These are phyloP conservation scores for Wickerhamomyces mucosus DNA, from an alignment of 805 yeast species.

Conservation along the genomic window DNA sequence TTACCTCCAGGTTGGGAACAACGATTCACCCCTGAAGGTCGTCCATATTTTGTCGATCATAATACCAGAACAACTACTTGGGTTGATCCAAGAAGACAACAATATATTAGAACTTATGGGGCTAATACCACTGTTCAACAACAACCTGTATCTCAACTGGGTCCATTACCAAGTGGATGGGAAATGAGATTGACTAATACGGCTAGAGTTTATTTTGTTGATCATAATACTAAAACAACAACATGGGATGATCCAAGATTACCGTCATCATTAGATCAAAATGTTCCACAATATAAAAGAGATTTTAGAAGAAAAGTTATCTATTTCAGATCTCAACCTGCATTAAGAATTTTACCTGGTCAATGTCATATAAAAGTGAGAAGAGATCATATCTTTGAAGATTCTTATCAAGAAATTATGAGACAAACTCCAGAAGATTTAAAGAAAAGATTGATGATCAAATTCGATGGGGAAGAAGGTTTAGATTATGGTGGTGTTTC, in stretches of 20 bases:
- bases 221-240: slow-evolving; percentile 97
- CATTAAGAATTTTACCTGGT: slow-evolving; percentile 92
- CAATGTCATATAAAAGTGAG: slow-evolving; percentile 98
- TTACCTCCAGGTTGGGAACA: slow-evolving; percentile 99
- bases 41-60: slow-evolving; percentile 97
- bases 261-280: slow-evolving; percentile 95
- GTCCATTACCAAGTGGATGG: slow-evolving; percentile 99
- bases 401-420: slow-evolving; percentile 97
- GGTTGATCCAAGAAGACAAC: slow-evolving; percentile 99
- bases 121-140: slow-evolving; percentile 88
- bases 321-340: slow-evolving; percentile 97
- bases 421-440: slow-evolving; percentile 97
- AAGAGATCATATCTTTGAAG: slow-evolving; percentile 94
- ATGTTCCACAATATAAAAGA: slow-evolving; percentile 98
- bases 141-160: slow-evolving; percentile 95
- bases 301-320: slow-evolving; percentile 96
- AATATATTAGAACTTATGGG: slow-evolving; percentile 92
- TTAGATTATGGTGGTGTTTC: slow-evolving; percentile 99
- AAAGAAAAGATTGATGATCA: slow-evolving; percentile 95
- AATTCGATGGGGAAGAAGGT: slow-evolving; percentile 99
- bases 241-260: slow-evolving; percentile 99
- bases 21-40: slow-evolving; percentile 94
- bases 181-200: slow-evolving; percentile 99
- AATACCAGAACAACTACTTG: slow-evolving; percentile 99
- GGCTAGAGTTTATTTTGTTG: slow-evolving; percentile 97